These are phyloP conservation scores for Dioscorea dumetorum DNA, from an alignment of 106 monocot genomes.

Conservation along the genomic window DNA sequence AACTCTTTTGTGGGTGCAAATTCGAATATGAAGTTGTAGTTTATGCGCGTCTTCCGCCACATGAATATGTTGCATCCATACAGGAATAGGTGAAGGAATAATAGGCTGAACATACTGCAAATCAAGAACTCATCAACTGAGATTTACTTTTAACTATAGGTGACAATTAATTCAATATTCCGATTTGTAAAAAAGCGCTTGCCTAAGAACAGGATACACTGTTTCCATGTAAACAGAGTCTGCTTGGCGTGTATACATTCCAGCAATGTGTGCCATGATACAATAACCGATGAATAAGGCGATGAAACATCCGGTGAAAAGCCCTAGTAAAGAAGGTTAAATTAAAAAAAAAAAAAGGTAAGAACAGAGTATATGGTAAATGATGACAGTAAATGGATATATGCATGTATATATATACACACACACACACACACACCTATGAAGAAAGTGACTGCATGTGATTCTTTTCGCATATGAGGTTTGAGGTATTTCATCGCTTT, in stretches of 20 bases:
- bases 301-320: constrained; percentile 87
- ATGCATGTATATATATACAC: background rate
- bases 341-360: background rate
- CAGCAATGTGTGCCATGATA: constrained; percentile 87
- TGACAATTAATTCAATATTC: background rate
- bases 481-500: constrained; percentile 97
- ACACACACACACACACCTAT: too few species aligned
- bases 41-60: constrained; percentile 84
- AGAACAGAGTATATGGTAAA: background rate
- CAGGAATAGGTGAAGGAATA: constrained; percentile 85
- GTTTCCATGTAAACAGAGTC: constrained; percentile 92
- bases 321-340: constrained; percentile 30
- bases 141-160: background rate
- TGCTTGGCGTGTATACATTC: constrained; percentile 60
- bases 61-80: constrained; percentile 95
- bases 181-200: constrained; percentile 4
- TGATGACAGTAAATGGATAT: background rate
- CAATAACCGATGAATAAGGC: constrained; percentile 81
- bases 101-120: constrained; percentile 82
- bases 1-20: constrained; percentile 68
- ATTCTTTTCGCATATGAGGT: constrained; percentile 64
- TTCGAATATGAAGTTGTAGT: constrained; percentile 95
- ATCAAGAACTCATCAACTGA: background rate
- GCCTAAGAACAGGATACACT: constrained; percentile 86
- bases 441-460: constrained; percentile 84